Evolutionary conservation across 208 protist genomes (phyloP).

Genomic region (Crithidia brevicula): DNA sequence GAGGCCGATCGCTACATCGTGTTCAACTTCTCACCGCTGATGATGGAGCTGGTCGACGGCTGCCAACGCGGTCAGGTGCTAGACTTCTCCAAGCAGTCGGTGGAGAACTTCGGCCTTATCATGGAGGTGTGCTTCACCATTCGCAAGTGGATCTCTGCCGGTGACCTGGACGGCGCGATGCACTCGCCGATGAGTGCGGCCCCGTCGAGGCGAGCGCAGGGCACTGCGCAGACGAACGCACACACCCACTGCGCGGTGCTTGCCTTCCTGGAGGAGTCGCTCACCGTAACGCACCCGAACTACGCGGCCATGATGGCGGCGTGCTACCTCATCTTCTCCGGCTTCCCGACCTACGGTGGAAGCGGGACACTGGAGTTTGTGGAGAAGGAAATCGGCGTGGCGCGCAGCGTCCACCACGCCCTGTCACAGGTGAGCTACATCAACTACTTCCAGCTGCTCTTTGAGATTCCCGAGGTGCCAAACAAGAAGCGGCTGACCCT

Average conservation of each 20-base stretch:
- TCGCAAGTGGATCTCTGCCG: constrained; percentile 61
- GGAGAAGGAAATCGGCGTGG: constrained; percentile 60
- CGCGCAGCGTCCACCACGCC: constrained; percentile 56
- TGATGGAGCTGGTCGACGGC: constrained; percentile 69
- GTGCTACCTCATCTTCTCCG: constrained; percentile 78
- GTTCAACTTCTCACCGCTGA: constrained; percentile 84
- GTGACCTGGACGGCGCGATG: constrained; percentile 19
- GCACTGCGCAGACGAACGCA: background rate
- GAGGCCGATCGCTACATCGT: constrained; percentile 68
- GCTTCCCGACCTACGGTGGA: constrained; percentile 50
- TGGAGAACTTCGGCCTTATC: constrained; percentile 71
- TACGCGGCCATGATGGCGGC: constrained; percentile 81
- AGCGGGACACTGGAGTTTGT: constrained; percentile 62
- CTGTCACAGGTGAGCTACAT: constrained; percentile 80
- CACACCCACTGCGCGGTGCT: constrained; percentile 62
- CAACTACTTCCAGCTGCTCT: constrained; percentile 85
- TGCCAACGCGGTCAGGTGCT: constrained; percentile 66
- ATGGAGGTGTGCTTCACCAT: constrained; percentile 83
- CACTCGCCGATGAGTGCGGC: background rate
- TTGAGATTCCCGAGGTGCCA: constrained; percentile 73
- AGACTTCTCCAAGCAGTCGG: constrained; percentile 74
- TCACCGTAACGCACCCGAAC: constrained; percentile 54
- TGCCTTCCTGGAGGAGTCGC: constrained; percentile 72
- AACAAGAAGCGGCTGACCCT: constrained; percentile 61
- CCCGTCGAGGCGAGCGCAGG: background rate